Evolutionary conservation across 2,329 filamentous ascomycete genomes (phyloP), one percentile per base, ranked within the genome.

Genomic region (Calonectria ilicicola): DNA sequence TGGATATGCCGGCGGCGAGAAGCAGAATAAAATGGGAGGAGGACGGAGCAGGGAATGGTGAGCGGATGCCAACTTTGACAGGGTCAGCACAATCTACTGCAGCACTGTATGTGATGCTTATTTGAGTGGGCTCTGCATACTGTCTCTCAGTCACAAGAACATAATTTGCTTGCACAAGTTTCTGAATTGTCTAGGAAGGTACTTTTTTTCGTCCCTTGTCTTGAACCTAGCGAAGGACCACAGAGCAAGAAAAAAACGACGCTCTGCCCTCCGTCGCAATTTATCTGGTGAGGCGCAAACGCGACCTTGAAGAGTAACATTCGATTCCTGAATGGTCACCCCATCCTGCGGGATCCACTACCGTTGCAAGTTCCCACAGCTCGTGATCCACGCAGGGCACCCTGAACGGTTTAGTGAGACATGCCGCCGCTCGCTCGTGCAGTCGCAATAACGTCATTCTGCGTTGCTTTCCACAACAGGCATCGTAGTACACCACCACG

Each of bases 361-460:
- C 46, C 68, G 53, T 44, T 60, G 60, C 72, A 75, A 77, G 72
- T 72, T 77, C 67, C 58, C 38, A 47, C 70, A 53, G 77, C 77
- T 77, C 74, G 76, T 79, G 77, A 79, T 78, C 76, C 69, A 21
- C 56, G 32, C 71, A 51, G 56, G 58, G 67, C 67, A 65, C 77
- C 77, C 53, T 63, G 67, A 51, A 53, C 65, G 67, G 72, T 42
- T 62, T 79, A 79, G 77, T 67, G 75, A 72, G 70, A 74, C 75
- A 72, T 67, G 70, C 67, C 65, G 72, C 63, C 60, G 47, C 49
- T 74, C 53, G 73, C 78, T 77, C 75, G 78, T 79, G 78, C 73
- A 72, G 71, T 38, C 58, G 56, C 65, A 56, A 67, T 63, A 76
- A 79, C 78, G 78, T 79, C 78, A 79, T 78, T 76, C 60, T 72